Conservation (phyloP, 202 grass and related monocot species). For the Thinopyrum obtusiflorum region DNA sequence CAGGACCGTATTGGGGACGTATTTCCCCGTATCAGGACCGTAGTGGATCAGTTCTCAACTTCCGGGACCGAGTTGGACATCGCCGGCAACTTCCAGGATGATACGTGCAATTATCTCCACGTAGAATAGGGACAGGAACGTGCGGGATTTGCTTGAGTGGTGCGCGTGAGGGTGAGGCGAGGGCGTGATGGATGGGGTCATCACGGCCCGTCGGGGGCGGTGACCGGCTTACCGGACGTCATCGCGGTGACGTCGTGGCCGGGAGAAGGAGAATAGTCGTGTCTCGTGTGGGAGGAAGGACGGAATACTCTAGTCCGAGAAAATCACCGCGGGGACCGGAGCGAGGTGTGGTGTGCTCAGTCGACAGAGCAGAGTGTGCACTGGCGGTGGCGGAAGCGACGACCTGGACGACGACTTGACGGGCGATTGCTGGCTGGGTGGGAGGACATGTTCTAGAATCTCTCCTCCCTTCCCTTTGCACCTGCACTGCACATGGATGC, state of each 20-base stretch:
- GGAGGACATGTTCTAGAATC: too few relatives aligned
- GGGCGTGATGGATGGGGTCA: background rate
- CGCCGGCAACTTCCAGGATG: too few relatives aligned
- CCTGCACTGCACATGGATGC: too few relatives aligned
- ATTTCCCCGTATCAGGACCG: too few relatives aligned
- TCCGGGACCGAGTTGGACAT: too few relatives aligned
- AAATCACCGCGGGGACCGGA: background rate
- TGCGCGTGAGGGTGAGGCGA: background rate
- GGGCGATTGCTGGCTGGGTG: too few relatives aligned
- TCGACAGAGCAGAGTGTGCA: too few relatives aligned
- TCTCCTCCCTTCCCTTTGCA: too few relatives aligned
- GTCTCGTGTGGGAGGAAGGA: background rate
- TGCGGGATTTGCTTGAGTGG: background rate
- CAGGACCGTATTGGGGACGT: too few relatives aligned
- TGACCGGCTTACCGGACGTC: conserved; percentile 32
- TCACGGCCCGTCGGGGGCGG: background rate
- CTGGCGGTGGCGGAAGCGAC: background rate
- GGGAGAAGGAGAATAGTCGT: background rate
- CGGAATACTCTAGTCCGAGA: background rate
- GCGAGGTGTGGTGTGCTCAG: too few relatives aligned
- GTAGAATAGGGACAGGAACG: background rate
- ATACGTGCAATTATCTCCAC: too few relatives aligned
- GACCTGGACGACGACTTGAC: background rate
- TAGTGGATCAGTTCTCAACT: too few relatives aligned
- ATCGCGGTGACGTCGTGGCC: conserved; percentile 19